phyloP scores from a whole-genome alignment of 805 yeast species.

The Blastobotrys chiropterorum region DNA sequence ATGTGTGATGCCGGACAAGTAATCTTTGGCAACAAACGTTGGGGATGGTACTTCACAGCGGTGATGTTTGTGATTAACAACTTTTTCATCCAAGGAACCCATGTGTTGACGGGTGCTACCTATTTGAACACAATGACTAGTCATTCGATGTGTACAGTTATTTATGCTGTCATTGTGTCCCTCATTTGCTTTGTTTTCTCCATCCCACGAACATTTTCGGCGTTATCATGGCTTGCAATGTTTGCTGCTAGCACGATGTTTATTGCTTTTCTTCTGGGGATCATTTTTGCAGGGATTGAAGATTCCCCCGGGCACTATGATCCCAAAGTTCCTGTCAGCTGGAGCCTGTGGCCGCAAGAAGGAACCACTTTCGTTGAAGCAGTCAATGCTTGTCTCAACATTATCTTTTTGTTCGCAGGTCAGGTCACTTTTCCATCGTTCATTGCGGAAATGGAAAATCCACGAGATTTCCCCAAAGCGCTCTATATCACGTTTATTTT shows the following conservation, averaged over 20 bases:
- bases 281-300: constrained; percentile 50
- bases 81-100: constrained; percentile 52
- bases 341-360: constrained; percentile 43
- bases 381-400: constrained; percentile 52
- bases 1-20: constrained; percentile 56
- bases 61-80: constrained; percentile 49
- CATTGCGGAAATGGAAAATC: constrained; percentile 53
- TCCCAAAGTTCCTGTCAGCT: constrained; percentile 37
- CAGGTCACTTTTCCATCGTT: constrained; percentile 59
- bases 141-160: constrained; percentile 47
- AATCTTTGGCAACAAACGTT: constrained; percentile 43
- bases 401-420: constrained; percentile 58
- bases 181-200: constrained; percentile 46
- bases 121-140: constrained; percentile 50
- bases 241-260: constrained; percentile 54
- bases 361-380: constrained; percentile 50
- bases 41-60: constrained; percentile 56
- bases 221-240: constrained; percentile 45
- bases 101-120: constrained; percentile 54
- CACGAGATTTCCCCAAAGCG: constrained; percentile 53
- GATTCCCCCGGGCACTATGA: constrained; percentile 40
- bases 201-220: constrained; percentile 51
- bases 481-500: constrained; percentile 44
- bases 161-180: constrained; percentile 44
- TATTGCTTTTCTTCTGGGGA: constrained; percentile 46